Percentiles rank a stretch among this genome's conserved stretches.
Conservation (phyloP, 345 rosid species). For the Lagerstroemia speciosa region DNA sequence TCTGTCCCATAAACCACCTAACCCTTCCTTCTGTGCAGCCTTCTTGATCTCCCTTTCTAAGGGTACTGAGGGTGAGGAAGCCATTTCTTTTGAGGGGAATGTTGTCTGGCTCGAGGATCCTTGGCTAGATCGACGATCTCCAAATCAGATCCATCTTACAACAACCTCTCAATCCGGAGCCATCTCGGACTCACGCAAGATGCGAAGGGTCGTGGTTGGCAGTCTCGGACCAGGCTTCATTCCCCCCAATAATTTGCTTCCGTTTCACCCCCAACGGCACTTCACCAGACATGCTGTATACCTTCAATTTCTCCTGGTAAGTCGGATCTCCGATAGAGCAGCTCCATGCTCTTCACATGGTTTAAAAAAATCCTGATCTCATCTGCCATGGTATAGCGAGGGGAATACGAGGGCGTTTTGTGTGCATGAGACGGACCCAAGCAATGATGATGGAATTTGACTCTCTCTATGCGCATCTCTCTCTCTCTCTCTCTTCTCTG, state of each 20-base stretch:
- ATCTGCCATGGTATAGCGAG: too few relatives aligned
- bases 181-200: not conserved
- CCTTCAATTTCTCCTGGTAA: not conserved
- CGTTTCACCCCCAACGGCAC: not conserved
- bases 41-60: not conserved
- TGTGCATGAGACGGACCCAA: conserved; percentile 41
- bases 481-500: conserved; percentile 11
- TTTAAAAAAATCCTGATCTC: too few relatives aligned
- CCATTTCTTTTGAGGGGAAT: conserved; percentile 20
- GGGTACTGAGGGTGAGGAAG: conserved; percentile 7
- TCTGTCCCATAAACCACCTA: not conserved
- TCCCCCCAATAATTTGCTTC: conserved; percentile 64
- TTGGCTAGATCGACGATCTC: conserved; percentile 1
- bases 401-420: too few relatives aligned
- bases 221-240: conserved; percentile 99
- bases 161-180: not conserved
- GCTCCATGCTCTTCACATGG: not conserved
- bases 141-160: not conserved
- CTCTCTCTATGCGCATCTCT: conserved; percentile 8
- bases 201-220: conserved; percentile 14
- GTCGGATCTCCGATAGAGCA: not conserved
- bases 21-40: not conserved
- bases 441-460: conserved; percentile 57
- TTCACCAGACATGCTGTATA: not conserved
- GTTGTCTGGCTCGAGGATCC: conserved; percentile 28